Conservation (phyloP, 164 flowering plant genomes). For the Liriodendron chinense region DNA sequence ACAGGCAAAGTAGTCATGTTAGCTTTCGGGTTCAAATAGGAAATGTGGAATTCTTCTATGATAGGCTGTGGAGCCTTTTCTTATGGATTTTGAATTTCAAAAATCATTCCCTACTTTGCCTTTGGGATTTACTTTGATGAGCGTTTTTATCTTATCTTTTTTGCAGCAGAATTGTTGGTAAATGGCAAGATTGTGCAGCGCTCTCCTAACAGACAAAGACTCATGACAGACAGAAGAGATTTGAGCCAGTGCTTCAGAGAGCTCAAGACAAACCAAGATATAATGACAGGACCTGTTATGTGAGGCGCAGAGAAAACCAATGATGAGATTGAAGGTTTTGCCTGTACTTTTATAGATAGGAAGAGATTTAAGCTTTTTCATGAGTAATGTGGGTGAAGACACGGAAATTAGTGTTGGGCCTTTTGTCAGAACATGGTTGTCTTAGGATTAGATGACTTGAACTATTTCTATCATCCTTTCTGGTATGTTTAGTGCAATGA, state of each 20-base stretch:
- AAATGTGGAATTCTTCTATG: too few species aligned
- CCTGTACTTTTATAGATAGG: too few species aligned
- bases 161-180: conserved; percentile 84
- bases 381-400: too few species aligned
- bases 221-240: conserved; percentile 91
- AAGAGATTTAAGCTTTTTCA: too few species aligned
- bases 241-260: conserved; percentile 83
- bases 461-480: too few species aligned
- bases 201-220: conserved; percentile 86
- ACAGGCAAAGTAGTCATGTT: too few species aligned
- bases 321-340: conserved; percentile 24
- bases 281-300: conserved; percentile 83
- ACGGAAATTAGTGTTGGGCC: too few species aligned
- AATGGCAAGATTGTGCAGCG: conserved; percentile 94
- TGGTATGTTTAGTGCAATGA: too few species aligned
- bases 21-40: too few species aligned
- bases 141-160: neutral
- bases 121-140: neutral
- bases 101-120: neutral
- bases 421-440: too few species aligned
- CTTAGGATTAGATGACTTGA: too few species aligned
- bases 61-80: too few species aligned
- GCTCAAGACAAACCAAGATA: conserved; percentile 82
- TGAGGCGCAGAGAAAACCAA: conserved; percentile 72
- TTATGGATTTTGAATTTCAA: neutral